Base-by-base conservation (phyloP, 2,329 filamentous ascomycete genomes). In the Hirsutella thompsonii region DNA sequence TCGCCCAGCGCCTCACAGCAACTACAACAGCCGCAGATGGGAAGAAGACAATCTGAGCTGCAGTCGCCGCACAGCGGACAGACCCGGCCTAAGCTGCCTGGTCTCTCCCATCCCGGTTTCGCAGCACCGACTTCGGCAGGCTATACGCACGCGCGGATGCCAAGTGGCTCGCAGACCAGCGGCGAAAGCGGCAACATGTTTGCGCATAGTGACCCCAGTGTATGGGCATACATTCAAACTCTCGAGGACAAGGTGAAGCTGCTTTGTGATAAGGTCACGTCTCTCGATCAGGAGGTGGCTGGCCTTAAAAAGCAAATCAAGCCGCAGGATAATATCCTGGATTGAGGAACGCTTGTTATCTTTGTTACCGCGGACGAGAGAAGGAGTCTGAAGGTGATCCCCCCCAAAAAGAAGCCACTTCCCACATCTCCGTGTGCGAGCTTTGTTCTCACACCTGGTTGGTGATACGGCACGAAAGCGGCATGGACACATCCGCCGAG, bases 171-270 rank as follows among this genome's bases (percentile, higher is more conserved):
- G 40, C 59, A 81, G 53, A 68, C 72, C 18, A 64, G 63, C 35
- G 73, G 70, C 38, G 79, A 75, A 52, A 76, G 75, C 47, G 75
- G 74, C 46, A 86, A 85, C 50, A 68, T 86, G 45, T 81, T 86
- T 56, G 66, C 76, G 40, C 63, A 70, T 16, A 66, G 66, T 16
- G 74, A 78, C 39, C 68, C 76, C 46, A 79, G 77, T 34, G 64
- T 89, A 8, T 87, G 81, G 81, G 64, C 70, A 4, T 87, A 87
- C 52, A 74, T 89, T 28, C 78, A 85, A 42, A 71, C 69, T 16
- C 65, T 90, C 38, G 83, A 90, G 53, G 72, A 76, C 11, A 63
- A 61, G 45, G 52, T 64, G 38, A 64, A 63, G 46, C 49, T 48
- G 23, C 46, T 64, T 18, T 52, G 55, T 2, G 61, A 64, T 8